Percentiles rank a stretch among this genome's conserved stretches.
These are phyloP conservation scores for Prunella vulgaris DNA, from an alignment of 257 asterid species.

Conservation along the genomic window DNA sequence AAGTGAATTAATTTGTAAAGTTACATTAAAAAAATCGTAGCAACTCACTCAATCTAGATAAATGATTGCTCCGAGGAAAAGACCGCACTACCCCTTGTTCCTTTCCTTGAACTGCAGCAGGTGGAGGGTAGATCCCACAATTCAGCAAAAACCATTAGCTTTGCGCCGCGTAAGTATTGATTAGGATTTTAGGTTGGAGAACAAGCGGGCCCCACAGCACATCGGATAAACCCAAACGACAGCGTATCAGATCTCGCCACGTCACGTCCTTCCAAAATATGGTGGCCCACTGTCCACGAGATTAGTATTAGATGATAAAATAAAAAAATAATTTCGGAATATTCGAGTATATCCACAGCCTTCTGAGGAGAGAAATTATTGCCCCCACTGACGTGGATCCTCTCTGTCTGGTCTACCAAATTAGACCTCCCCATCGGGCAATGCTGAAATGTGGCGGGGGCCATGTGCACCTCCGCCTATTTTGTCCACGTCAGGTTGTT, in stretches of 20 bases:
- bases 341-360: conserved; percentile 68
- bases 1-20: too few relatives aligned
- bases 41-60: conserved; percentile 9
- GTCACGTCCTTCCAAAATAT: not conserved
- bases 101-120: not conserved
- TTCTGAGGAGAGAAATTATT: conserved; percentile 25
- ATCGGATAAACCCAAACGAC: conserved; percentile 32
- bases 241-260: conserved; percentile 39
- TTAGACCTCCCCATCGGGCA: conserved; percentile 22
- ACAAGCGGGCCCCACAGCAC: conserved; percentile 40
- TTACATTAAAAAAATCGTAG: not conserved
- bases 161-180: conserved; percentile 68
- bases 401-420: conserved; percentile 40
- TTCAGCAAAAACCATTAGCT: conserved; percentile 32
- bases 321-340: conserved; percentile 27
- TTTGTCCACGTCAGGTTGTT: conserved; percentile 24
- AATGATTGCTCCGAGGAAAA: conserved; percentile 12
- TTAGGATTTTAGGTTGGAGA: conserved; percentile 17
- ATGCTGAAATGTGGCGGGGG: conserved; percentile 11
- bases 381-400: conserved; percentile 86
- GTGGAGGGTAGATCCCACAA: conserved; percentile 24
- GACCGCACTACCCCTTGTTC: conserved; percentile 30
- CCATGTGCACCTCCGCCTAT: conserved; percentile 15
- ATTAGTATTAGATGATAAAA: conserved; percentile 29
- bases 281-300: conserved; percentile 33